phyloP scores from a whole-genome alignment of 208 protist genomes.

The Paratrypanosoma confusum region DNA sequence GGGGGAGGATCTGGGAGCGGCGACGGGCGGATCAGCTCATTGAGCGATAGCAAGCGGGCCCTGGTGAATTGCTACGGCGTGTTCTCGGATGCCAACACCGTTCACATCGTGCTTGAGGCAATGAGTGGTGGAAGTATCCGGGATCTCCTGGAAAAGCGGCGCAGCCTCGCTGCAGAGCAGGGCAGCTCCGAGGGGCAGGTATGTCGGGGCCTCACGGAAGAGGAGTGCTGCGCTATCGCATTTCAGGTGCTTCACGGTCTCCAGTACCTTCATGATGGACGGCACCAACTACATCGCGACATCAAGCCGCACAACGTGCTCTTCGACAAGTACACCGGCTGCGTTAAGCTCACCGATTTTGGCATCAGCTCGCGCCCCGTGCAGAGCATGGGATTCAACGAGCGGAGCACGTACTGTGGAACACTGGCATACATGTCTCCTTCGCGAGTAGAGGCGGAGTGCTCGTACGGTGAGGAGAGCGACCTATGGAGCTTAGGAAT shows the following conservation, averaged over 20 bases:
- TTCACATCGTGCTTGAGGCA: constrained; percentile 19
- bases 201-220: constrained; percentile 8
- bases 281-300: constrained; percentile 89
- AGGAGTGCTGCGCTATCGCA: constrained; percentile 15
- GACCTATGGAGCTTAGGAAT: constrained; percentile 28
- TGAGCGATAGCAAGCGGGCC: constrained; percentile 5
- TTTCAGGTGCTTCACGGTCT: constrained; percentile 20
- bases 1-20: too few species aligned
- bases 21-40: not conserved
- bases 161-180: not conserved
- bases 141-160: constrained; percentile 8
- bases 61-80: constrained; percentile 12
- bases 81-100: constrained; percentile 5
- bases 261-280: constrained; percentile 19
- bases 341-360: constrained; percentile 97
- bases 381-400: constrained; percentile 16
- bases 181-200: too few species aligned
- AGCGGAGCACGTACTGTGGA: constrained; percentile 18
- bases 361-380: constrained; percentile 36
- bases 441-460: constrained; percentile 11
- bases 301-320: constrained; percentile 99
- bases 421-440: constrained; percentile 31
- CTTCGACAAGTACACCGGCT: constrained; percentile 94
- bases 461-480: constrained; percentile 17
- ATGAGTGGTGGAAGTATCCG: constrained; percentile 18